Evolutionary conservation across 2,329 filamentous ascomycete species (phyloP), one percentile per base, ranked within the genome.

Genomic region (Diaporthe longicolla): DNA sequence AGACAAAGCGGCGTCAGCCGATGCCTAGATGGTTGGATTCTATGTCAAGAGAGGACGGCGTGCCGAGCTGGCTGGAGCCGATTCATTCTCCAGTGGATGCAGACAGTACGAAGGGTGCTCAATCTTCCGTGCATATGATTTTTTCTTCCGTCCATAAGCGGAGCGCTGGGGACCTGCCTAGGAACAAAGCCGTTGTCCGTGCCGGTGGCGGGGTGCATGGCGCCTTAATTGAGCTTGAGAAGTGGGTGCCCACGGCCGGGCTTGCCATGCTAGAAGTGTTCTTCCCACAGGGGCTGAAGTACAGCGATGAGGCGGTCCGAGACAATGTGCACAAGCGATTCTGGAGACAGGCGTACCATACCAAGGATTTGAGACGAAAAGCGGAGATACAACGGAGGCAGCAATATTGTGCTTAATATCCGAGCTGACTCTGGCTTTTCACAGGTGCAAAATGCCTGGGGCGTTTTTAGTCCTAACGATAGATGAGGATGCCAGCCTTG

Each of bases 221-320:
- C 8, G 76, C 75, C 4, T 40, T 76, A 57, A 76, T 76, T 3
- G 74, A 76, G 71, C 72, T 76, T n/a, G 76, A 76, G 70, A 77
- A 76, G 58, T 76, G 76, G 74, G 73, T 77, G 21, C 76, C 75
- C 4, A 73, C 71, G 9, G 75, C 75, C 13, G 76, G 75, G 21
- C 63, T 77, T 1, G 74, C 76, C 15, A 72, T 76, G 71, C 21
- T 70, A 8, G 72, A 76, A 24, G 52, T 75, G 2, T 76, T 75
- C 35, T 78, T 76, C 52, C 73, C 74, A 1, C 40, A 19, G 4
- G 68, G 74, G 6, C 63, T 76, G 4, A 59, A 29, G 32, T 76
- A 74, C 37, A 75, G 65, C 10, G 71, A 76, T 21, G 40, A 61
- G 24, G 29, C 54, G 6, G 73, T 76, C 19, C 66, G 76, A 37